These are phyloP conservation scores for Botrytis tulipae DNA, from an alignment of 2,329 filamentous ascomycete genomes.

Conservation along the genomic window DNA sequence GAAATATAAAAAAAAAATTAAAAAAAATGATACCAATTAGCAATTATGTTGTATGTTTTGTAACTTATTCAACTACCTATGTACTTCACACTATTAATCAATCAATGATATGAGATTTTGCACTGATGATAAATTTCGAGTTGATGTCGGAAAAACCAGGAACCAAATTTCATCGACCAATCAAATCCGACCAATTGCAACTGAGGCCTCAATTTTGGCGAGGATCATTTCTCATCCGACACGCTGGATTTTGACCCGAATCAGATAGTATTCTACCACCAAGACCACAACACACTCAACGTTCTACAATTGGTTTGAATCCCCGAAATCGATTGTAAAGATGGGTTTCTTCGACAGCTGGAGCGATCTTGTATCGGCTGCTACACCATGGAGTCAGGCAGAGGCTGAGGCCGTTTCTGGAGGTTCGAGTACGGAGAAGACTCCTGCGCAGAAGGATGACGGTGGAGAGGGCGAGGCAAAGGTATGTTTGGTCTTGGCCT, in stretches of 20 bases:
- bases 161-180: constrained; percentile 25
- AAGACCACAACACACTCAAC: constrained; percentile 20
- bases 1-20: background rate
- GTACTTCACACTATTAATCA: background rate
- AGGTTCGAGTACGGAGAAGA: constrained; percentile 39
- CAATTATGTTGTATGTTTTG: background rate
- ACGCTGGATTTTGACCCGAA: constrained; percentile 19
- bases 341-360: constrained; percentile 69
- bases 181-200: constrained; percentile 33
- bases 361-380: constrained; percentile 62
- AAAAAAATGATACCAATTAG: no score
- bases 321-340: constrained; percentile 30
- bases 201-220: constrained; percentile 21
- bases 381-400: constrained; percentile 62
- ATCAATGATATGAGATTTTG: background rate
- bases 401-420: constrained; percentile 55
- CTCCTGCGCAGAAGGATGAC: constrained; percentile 49
- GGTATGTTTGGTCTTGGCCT: constrained; percentile 15
- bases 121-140: constrained; percentile 11
- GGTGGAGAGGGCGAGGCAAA: constrained; percentile 43
- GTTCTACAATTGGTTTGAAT: constrained; percentile 22
- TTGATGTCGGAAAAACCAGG: constrained; percentile 22
- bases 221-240: constrained; percentile 23
- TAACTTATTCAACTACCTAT: background rate
- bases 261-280: constrained; percentile 9